Conservation (phyloP, 768 basidiomycete species). For the Lentinus brumalis region DNA sequence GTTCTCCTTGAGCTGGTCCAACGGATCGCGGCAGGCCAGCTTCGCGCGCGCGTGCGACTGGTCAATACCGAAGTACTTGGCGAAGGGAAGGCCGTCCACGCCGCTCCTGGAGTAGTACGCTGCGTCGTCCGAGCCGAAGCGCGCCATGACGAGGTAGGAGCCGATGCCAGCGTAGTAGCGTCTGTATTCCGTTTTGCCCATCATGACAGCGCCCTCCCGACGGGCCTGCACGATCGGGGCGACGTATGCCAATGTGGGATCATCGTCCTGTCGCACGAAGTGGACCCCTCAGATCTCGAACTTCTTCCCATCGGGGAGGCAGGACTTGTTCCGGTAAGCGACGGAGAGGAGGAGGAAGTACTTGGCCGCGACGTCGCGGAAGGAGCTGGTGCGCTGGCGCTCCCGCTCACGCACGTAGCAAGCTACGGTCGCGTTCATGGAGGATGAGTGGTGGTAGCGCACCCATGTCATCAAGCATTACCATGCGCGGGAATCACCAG, state of each 20-base stretch:
- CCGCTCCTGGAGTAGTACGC: no score
- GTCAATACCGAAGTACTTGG: no score
- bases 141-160: background rate
- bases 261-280: background rate
- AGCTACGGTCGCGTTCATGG: background rate
- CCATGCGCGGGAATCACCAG: background rate
- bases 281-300: background rate
- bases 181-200: background rate
- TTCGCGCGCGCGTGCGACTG: no score
- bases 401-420: background rate
- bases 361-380: background rate
- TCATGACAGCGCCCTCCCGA: background rate
- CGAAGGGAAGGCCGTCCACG: no score
- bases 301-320: background rate
- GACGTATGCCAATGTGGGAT: background rate
- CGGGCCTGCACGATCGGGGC: background rate
- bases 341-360: background rate
- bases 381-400: background rate
- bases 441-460: background rate
- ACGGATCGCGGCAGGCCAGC: no score
- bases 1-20: no score
- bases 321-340: background rate
- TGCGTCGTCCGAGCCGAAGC: background rate
- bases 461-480: background rate
- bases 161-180: background rate